Percentiles rank a stretch among this genome's conserved stretches.
Conservation (phyloP, 2,329 filamentous ascomycete species). For the Zymoseptoria pseudotritici region DNA sequence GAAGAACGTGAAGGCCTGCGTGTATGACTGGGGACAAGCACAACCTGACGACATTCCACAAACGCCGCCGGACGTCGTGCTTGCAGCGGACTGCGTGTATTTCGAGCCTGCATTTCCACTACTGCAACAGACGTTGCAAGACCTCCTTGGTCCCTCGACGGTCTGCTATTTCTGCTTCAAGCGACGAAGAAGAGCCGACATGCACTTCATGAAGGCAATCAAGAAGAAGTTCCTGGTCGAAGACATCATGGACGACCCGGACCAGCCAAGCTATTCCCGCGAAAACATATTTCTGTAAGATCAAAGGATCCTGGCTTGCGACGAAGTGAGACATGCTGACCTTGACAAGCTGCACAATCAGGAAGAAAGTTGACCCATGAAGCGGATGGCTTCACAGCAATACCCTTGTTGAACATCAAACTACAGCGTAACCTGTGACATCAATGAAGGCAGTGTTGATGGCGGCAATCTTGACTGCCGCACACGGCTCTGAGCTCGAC, state of each 20-base stretch:
- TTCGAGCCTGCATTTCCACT: conserved; percentile 93
- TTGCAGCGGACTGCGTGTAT: conserved; percentile 97
- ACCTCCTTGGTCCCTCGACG: conserved; percentile 58
- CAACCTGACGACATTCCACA: conserved; percentile 37
- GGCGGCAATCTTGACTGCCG: not conserved
- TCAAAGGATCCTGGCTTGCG: not conserved
- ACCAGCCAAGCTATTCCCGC: conserved; percentile 37
- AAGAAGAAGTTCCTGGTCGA: conserved; percentile 43
- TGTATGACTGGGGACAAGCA: conserved; percentile 68
- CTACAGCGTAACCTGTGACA: not conserved
- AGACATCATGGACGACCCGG: conserved; percentile 43
- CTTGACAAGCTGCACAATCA: conserved; percentile 17
- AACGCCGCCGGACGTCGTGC: conserved; percentile 64
- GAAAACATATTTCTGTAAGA: conserved; percentile 46
- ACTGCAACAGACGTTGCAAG: conserved; percentile 67
- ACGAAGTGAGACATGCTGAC: not conserved
- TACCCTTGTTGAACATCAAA: not conserved
- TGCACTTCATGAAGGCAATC: conserved; percentile 46
- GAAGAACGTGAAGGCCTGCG: conserved; percentile 53
- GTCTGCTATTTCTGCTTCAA: conserved; percentile 91
- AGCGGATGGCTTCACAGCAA: not conserved
- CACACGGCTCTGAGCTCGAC: not conserved
- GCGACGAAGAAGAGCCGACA: conserved; percentile 67
- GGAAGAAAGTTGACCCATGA: conserved; percentile 16
- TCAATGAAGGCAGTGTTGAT: not conserved